Evolutionary conservation across 441 rosid species (phyloP), one percentile per base, ranked within the genome.

Genomic region (Euphorbia schlechtendalii): DNA sequence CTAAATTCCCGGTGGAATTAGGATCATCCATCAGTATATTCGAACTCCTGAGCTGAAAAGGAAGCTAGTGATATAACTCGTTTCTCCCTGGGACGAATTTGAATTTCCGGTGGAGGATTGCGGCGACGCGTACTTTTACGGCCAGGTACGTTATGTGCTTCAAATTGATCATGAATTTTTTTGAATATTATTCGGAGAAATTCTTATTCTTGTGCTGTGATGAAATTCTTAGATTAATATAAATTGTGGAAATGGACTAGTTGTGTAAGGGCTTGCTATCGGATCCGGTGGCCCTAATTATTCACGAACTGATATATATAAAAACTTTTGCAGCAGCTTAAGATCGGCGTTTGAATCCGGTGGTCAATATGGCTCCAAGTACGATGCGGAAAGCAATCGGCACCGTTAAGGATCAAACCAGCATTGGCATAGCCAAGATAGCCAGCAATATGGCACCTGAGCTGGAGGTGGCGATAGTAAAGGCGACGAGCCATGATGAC

Each of bases 401-500:
- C 43, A 90, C 93, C 17, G 96, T 93, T 8, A 93, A 93, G 69
- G 99, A 93, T 74, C 97, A 90, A 69, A 93, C 97, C 0, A 93
- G 93, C 76, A 93, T 93, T 28, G 81, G 99, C 53, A 71, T 93
- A 41, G 99, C 97, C 0, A 93, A 90, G 54, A 97, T 93, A 1
- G 93, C 92, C 0, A 86, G 99, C 81, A 90, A 93, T 79, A 56
- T 84, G 77, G 95, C 97, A 30, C 97, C 99, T 66, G 99, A 93
- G 78, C 92, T 93, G 18, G 97, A 93, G 53, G 99, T 93, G 1
- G 95, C 95, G 15, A 79, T 93, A 41, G 97, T 93, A 28, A 93
- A 90, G 58, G 99, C 99, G 43, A 93, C 96, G 1, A 93, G 99
- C 78, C 99, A 93, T 79, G 97, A 93, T 76, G 96, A 90, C 22